Evolutionary conservation across 2,329 filamentous ascomycete genomes (phyloP), one percentile per base, ranked within the genome.

Genomic region (Trichoderma cornu-damae): DNA sequence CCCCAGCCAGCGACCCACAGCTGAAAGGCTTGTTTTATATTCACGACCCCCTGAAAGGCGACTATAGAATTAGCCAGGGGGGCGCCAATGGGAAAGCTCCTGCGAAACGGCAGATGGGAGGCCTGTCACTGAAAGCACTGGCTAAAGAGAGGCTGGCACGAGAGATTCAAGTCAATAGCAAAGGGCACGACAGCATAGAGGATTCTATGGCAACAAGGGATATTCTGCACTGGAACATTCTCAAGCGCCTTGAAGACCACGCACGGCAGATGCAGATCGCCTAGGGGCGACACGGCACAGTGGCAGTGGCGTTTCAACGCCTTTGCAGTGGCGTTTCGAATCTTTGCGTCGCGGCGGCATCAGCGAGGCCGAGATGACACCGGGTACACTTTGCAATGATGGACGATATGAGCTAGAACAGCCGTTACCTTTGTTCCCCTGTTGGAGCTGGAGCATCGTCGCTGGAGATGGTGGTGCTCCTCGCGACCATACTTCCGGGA

Each of bases 151-250:
- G 74, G 20, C 67, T 79, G 1, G 63, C 67, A 11, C 67, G 72
- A n/a, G 57, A 63, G 1, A 77, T 79, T 24, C 77, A 75, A 58
- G 61, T 65, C 7, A 67, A 65, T 2, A 65, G 64, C 7, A 55
- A 50, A 22, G 71, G 70, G 6, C 75, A 77, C 54, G 73, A 77
- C 60, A 77, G 74, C 53, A 44, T 76, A 14, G 75, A 79, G 61
- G 76, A 79, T 59, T 75, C 75, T 4, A 60, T 76, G 46, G 75
- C 75, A 0, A 69, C 71, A 3, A 65, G 77, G 11, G 75, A 78
- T 58, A 57, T 79, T 34, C 64, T 72, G 4, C 64, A 72, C 44
- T 76, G 73, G 72, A 69, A 72, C 51, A 60, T 72, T 35, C 38
- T 42, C 30, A 58, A 59, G 24, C 16, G 57, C 11, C 16, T 59